A percentile compares a stretch with the other conserved stretches of the same genome.
Evolutionary conservation across 139 green algal species (phyloP).

Genomic region (Eudorina sp.): DNA sequence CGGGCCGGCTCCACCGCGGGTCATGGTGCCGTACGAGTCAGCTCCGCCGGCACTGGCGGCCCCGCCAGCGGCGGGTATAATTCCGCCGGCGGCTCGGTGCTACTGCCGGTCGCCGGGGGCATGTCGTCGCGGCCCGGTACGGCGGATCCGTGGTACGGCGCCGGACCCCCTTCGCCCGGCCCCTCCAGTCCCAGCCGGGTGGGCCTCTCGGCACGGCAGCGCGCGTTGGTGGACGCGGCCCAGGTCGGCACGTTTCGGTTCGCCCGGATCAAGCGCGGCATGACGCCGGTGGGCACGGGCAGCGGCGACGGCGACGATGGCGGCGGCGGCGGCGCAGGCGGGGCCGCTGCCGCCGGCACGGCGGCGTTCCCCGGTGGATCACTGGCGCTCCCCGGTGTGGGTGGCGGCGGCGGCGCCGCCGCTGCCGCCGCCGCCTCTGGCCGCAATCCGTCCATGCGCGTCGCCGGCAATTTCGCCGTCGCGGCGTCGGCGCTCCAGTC

Average conservation of each 20-base stretch:
- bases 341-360: background rate
- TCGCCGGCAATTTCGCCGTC: background rate
- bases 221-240: background rate
- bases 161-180: background rate
- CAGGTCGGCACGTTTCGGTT: conserved; percentile 30
- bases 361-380: too few relatives aligned
- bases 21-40: background rate
- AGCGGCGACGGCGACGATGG: background rate
- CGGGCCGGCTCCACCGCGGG: background rate
- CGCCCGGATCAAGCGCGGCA: conserved; percentile 8
- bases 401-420: background rate
- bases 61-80: background rate
- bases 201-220: conserved; percentile 32
- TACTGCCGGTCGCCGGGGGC: background rate
- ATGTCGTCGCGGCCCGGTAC: background rate
- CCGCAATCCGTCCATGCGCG: background rate
- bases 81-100: background rate
- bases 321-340: background rate
- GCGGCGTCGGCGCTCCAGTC: background rate
- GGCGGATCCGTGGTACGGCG: background rate
- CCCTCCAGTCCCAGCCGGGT: conserved; percentile 9
- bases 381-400: background rate
- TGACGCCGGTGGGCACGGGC: background rate
- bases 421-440: background rate
- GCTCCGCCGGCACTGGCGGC: background rate